A percentile compares a stretch with the other conserved stretches of the same genome.
phyloP scores from a whole-genome alignment of 257 asterid genomes.

The Fraxinus excelsior region DNA sequence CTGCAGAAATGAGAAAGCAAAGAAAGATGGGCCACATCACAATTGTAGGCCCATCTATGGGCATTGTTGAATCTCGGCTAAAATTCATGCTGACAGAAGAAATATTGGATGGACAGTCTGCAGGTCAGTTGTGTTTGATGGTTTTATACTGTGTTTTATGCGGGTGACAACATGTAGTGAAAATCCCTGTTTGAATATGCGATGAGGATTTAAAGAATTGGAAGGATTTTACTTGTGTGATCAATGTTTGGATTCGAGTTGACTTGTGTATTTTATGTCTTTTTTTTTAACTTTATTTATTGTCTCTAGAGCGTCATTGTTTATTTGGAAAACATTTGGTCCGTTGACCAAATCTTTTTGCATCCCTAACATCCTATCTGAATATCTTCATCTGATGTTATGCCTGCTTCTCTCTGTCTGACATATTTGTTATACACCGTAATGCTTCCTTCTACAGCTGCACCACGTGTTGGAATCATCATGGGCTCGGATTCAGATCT shows the following conservation, averaged over 20 bases:
- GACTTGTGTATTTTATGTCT: not conserved
- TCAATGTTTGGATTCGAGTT: not conserved
- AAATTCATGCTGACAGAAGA: constrained; percentile 60
- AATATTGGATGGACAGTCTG: constrained; percentile 40
- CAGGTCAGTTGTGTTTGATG: constrained; percentile 44
- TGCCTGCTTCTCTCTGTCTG: not conserved
- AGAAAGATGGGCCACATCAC: constrained; percentile 99
- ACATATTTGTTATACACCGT: not conserved
- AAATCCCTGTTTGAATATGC: not conserved
- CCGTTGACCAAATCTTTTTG: not conserved
- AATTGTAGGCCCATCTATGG: constrained; percentile 81
- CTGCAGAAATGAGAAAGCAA: constrained; percentile 86
- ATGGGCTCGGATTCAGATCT: constrained; percentile 99
- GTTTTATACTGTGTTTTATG: constrained; percentile 2
- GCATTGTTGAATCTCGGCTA: constrained; percentile 70
- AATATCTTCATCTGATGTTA: not conserved
- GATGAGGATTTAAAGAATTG: not conserved
- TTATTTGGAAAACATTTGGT: constrained; percentile 3
- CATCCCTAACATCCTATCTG: not conserved
- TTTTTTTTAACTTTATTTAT: not conserved
- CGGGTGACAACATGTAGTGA: constrained; percentile 8
- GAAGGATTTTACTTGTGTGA: not conserved
- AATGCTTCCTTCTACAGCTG: constrained; percentile 40
- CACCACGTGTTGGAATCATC: constrained; percentile 91
- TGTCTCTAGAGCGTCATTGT: not conserved